Base-by-base conservation (phyloP, 257 asterid genomes). In the Salvia rosmarinus region DNA sequence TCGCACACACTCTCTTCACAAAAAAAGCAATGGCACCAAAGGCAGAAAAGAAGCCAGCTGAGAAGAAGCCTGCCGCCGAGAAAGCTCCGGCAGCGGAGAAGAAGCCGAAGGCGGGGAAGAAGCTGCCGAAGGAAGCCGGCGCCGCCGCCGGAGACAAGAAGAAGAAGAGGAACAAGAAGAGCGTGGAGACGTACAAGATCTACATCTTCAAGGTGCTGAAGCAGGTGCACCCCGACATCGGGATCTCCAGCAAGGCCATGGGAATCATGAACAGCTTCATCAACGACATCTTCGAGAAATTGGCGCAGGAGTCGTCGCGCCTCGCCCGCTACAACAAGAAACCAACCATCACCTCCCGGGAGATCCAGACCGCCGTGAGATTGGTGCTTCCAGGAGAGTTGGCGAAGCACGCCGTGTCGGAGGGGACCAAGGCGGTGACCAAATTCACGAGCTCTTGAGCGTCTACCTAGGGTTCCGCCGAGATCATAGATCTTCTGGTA, bases 201-300 rank as follows among this genome's bases (percentile, higher is more conserved):
- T 88, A 88, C 82, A 88, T 88, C 78, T 88, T 88, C 76, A 88
- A 88, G 75, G 95, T 88, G 51, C 68, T 86, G 75, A 86, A 86
- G 35, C 86, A 86, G 70, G 89, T 84, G 12, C 89, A 86, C 17
- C 92, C 89, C 0, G 89, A 86, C 40, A 86, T 86, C 63, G 89
- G 89, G 14, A 86, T 86, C 58, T 86, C 92, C 28, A 86, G 89
- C 88, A 86, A 86, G 79, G 89, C 92, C 12, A 86, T 84, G 92
- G 92, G 89, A 0, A 86, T 86, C 64, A 86, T 86, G 92, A 86
- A 86, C 85, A 86, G 89, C 62, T 86, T 86, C 67, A 86, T 86
- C 75, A 84, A 86, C 20, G 92, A 86, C 4, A 86, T 86, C 6
- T 86, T 86, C 35, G 88, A 86, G 85, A 86, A 86, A 43, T 51